A percentile compares a stretch with the other conserved stretches of the same genome.
Evolutionary conservation across 192 early-diverging fungal species (phyloP).

Genomic region (Entophlyctis luteolus): DNA sequence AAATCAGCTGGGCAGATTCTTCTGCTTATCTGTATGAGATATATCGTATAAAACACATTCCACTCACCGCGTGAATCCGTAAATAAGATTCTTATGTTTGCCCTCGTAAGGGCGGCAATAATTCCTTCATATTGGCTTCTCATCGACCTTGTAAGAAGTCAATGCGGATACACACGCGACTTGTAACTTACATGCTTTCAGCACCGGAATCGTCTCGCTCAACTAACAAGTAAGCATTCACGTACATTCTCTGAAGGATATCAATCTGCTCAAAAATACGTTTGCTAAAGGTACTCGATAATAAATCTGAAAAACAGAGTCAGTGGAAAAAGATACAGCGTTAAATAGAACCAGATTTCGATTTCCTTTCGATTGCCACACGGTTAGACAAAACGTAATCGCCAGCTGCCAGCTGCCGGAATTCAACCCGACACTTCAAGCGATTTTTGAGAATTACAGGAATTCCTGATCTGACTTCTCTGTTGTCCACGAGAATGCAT

Average conservation of each 20-base stretch:
- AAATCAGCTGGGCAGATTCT: conserved; percentile 22
- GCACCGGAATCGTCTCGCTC: conserved; percentile 1
- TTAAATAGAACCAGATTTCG: conserved; percentile 8
- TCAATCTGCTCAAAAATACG: conserved; percentile 26
- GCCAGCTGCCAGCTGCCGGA: conserved; percentile 30
- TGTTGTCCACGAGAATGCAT: conserved; percentile 8
- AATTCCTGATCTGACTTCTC: conserved; percentile 1
- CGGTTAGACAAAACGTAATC: conserved; percentile 33
- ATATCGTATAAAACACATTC: not conserved
- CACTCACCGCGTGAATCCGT: conserved; percentile 31
- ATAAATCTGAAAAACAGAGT: conserved; percentile 7
- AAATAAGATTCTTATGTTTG: conserved; percentile 17
- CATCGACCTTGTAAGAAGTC: not conserved
- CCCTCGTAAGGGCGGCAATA: not conserved
- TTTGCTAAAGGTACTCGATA: conserved; percentile 16
- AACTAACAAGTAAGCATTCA: not conserved
- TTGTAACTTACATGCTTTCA: conserved; percentile 9
- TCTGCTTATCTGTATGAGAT: conserved; percentile 11
- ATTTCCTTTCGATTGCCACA: conserved; percentile 27
- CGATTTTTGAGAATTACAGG: conserved; percentile 1
- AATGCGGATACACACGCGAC: not conserved
- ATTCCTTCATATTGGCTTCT: conserved; percentile 34
- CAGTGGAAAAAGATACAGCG: not conserved
- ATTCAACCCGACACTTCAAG: conserved; percentile 13
- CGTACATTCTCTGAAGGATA: conserved; percentile 6